A percentile compares a stretch with the other conserved stretches of the same genome.
phyloP scores from a whole-genome alignment of 768 basidiomycete species.

The Albatrellus ellisii region DNA sequence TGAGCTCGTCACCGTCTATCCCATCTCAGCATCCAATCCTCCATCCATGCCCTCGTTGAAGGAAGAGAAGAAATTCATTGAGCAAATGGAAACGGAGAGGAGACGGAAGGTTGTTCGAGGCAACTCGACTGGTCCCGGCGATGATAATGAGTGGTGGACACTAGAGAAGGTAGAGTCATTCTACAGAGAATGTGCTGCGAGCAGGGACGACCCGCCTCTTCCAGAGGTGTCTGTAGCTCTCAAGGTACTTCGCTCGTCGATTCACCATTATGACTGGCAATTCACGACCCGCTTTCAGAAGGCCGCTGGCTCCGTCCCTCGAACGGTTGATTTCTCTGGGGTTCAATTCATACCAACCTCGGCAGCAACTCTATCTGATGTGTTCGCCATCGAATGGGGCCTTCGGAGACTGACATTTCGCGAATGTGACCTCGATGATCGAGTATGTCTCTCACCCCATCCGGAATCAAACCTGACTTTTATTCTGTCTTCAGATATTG shows the following conservation, averaged over 20 bases:
- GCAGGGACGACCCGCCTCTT: constrained; percentile 61
- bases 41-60: constrained; percentile 68
- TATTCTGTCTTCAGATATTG: constrained; percentile 36
- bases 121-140: constrained; percentile 23
- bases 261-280: constrained; percentile 2
- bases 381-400: constrained; percentile 90
- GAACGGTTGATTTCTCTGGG: constrained; percentile 69
- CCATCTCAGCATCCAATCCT: constrained; percentile 74
- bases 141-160: constrained; percentile 68
- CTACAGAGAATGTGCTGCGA: constrained; percentile 75
- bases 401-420: constrained; percentile 74
- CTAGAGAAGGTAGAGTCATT: constrained; percentile 75
- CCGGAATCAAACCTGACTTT: background rate
- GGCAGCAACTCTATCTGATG: constrained; percentile 78
- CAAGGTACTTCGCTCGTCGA: constrained; percentile 23
- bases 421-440: constrained; percentile 79
- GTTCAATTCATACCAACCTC: constrained; percentile 57
- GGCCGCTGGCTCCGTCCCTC: constrained; percentile 41
- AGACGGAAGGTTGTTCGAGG: constrained; percentile 52
- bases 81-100: constrained; percentile 61
- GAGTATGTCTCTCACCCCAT: constrained; percentile 29
- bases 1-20: constrained; percentile 77
- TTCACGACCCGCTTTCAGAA: constrained; percentile 30
- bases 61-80: constrained; percentile 73
- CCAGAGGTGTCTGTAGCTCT: constrained; percentile 52